phyloP scores from a whole-genome alignment of 1,284 basidiomycete genomes.

The Boletus smithii region DNA sequence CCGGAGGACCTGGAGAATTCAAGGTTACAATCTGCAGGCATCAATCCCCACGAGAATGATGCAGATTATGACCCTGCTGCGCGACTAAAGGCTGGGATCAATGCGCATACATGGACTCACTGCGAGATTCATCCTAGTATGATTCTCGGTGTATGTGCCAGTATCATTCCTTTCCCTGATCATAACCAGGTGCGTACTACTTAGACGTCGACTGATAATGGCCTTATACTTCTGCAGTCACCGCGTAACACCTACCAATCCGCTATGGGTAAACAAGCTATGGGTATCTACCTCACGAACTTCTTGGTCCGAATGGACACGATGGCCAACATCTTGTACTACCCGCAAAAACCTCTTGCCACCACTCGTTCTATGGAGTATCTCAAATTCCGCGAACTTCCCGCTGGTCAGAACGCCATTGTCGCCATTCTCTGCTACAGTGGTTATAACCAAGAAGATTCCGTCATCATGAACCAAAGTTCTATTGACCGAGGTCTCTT shows the following conservation, averaged over 20 bases:
- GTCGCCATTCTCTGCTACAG: constrained; percentile 99
- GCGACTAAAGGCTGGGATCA: constrained; percentile 78
- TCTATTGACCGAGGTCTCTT: constrained; percentile 98
- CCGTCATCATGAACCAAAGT: constrained; percentile 99
- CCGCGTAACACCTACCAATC: constrained; percentile 99
- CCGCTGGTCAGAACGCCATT: constrained; percentile 97
- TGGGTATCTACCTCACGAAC: constrained; percentile 98
- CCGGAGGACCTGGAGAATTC: constrained; percentile 92
- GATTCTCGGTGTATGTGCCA: constrained; percentile 98
- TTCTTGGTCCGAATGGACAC: constrained; percentile 97
- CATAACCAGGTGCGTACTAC: constrained; percentile 83
- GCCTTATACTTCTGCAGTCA: constrained; percentile 53
- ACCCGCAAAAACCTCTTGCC: constrained; percentile 97
- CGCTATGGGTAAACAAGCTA: constrained; percentile 99
- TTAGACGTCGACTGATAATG: constrained; percentile 1
- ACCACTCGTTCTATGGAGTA: constrained; percentile 99
- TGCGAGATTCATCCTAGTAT: constrained; percentile 99
- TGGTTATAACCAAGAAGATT: constrained; percentile 99
- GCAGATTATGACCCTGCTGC: constrained; percentile 83
- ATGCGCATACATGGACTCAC: constrained; percentile 93
- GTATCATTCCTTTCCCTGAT: constrained; percentile 99
- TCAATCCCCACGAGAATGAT: constrained; percentile 59
- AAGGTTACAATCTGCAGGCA: constrained; percentile 60
- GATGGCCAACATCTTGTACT: constrained; percentile 98
- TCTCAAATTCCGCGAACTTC: constrained; percentile 94